Conservation (phyloP, 192 early-diverging fungal species). For the Entophlyctis luteolus region DNA sequence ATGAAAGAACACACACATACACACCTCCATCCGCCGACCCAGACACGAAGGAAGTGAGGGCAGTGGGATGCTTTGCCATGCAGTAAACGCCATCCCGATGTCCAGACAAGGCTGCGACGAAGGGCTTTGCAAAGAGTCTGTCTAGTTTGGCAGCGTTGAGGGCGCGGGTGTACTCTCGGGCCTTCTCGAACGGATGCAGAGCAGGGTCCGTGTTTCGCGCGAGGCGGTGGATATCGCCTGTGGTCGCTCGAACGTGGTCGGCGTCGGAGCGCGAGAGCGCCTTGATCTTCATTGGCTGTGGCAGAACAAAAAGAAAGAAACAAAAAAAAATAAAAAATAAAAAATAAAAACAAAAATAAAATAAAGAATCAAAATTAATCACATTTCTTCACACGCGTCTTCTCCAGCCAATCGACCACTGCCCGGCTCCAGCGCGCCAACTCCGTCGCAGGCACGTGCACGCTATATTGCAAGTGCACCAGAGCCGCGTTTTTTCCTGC, state of each 20-base stretch:
- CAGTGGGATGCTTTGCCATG: conserved; percentile 89
- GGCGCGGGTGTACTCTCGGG: conserved; percentile 91
- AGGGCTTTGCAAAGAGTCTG: conserved; percentile 95
- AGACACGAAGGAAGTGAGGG: conserved; percentile 76
- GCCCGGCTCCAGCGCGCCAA: conserved; percentile 7
- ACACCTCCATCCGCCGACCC: conserved; percentile 90
- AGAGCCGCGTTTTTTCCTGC: not conserved
- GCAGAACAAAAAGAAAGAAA: not conserved
- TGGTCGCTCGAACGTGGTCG: conserved; percentile 73
- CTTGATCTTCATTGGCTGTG: conserved; percentile 96
- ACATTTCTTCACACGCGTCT: too few relatives aligned
- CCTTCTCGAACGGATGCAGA: conserved; percentile 91
- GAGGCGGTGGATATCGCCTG: conserved; percentile 78
- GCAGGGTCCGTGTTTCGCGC: conserved; percentile 85
- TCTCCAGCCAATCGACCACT: too few relatives aligned
- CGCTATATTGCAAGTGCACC: conserved; percentile 1
- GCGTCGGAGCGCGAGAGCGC: conserved; percentile 78
- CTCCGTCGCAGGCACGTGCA: conserved; percentile 9
- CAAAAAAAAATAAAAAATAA: too few relatives aligned
- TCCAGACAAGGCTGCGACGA: conserved; percentile 81
- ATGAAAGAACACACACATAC: not conserved
- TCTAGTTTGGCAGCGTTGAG: conserved; percentile 92
- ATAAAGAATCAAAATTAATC: too few relatives aligned
- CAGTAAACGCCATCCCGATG: conserved; percentile 95
- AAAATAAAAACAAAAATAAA: too few relatives aligned